phyloP scores from a whole-genome alignment of 257 asterid genomes.

The Catharanthus roseus region DNA sequence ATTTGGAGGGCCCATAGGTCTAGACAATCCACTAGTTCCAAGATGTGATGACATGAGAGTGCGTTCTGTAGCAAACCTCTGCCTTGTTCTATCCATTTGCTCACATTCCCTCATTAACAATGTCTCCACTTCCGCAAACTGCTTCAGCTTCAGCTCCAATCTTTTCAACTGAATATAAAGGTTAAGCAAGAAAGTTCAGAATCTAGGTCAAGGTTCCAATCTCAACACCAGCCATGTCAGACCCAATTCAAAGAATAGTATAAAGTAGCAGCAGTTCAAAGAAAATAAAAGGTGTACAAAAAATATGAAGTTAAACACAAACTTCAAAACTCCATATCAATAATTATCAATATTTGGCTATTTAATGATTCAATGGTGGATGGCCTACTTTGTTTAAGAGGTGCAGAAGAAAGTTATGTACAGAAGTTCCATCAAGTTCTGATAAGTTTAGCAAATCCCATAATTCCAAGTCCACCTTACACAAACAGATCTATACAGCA shows the following conservation, averaged over 20 bases:
- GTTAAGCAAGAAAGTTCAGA: not conserved
- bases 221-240: not conserved
- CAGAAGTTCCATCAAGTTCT: not conserved
- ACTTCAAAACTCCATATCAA: not conserved
- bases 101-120: slow-evolving; percentile 93
- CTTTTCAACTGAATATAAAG: slow-evolving; percentile 66
- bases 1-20: slow-evolving; percentile 50
- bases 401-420: not conserved
- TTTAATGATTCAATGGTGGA: not conserved
- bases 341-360: not conserved
- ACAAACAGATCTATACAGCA: not conserved
- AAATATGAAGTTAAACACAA: not conserved
- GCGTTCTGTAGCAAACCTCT: slow-evolving; percentile 63
- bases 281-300: not conserved
- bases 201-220: not conserved
- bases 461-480: not conserved
- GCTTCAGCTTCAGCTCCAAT: slow-evolving; percentile 95
- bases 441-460: not conserved
- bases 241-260: not conserved
- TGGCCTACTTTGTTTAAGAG: not conserved
- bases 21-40: slow-evolving; percentile 48
- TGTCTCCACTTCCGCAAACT: slow-evolving; percentile 97
- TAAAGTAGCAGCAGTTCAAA: not conserved
- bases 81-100: slow-evolving; percentile 83
- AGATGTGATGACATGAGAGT: slow-evolving; percentile 54